A percentile compares a stretch with the other conserved stretches of the same genome.
These are phyloP conservation scores for Ceratobasidium sp. DNA, from an alignment of 1,284 basidiomycete species.

Conservation along the genomic window DNA sequence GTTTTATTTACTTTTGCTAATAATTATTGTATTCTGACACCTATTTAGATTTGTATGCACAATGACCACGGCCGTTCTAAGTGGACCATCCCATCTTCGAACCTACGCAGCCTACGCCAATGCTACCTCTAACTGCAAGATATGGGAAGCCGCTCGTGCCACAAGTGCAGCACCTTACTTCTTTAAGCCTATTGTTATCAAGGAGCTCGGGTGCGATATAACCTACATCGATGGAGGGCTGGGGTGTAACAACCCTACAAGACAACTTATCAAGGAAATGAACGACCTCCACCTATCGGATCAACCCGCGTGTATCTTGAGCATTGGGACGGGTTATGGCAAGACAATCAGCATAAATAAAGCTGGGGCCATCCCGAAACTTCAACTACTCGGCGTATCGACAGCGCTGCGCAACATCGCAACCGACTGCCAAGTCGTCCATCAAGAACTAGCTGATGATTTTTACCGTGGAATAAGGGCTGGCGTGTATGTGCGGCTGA, in stretches of 20 bases:
- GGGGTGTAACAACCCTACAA: neutral
- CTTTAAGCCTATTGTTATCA: neutral
- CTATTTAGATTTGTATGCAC: conserved; percentile 18
- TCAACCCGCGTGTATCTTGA: neutral
- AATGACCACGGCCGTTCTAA: neutral
- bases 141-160: conserved; percentile 11
- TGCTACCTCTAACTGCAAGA: neutral
- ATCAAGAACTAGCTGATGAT: neutral
- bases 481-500: conserved; percentile 15
- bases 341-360: neutral
- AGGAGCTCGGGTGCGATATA: neutral
- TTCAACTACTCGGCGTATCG: neutral
- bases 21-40: neutral
- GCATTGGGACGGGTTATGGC: neutral
- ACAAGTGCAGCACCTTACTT: neutral
- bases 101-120: neutral
- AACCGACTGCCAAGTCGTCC: neutral
- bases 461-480: neutral
- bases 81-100: neutral
- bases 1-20: too few species aligned
- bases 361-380: neutral
- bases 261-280: neutral
- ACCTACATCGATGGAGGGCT: neutral
- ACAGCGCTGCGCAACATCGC: neutral
- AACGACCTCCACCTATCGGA: neutral